Evolutionary conservation across 768 basidiomycete species (phyloP).

Genomic region (Podaxis mareebaensis): DNA sequence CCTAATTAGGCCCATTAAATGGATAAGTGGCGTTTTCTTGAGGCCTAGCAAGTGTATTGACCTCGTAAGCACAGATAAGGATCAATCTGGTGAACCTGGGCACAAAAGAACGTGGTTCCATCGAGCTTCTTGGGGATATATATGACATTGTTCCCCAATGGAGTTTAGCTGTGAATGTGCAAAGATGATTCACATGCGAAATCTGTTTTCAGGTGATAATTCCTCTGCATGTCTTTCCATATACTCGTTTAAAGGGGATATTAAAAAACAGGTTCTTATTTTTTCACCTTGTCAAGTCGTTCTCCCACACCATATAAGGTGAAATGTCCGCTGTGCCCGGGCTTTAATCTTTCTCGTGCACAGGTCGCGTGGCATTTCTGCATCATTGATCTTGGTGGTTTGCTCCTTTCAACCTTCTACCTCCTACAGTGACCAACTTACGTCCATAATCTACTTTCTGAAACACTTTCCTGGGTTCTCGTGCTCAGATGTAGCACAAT

Average conservation of each 20-base stretch:
- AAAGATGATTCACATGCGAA: neutral
- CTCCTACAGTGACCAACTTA: neutral
- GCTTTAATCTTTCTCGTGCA: conserved; percentile 4
- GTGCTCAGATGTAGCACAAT: neutral
- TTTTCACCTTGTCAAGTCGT: neutral
- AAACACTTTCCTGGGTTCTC: neutral
- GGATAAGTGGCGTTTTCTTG: too few species aligned
- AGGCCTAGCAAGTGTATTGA: too few species aligned
- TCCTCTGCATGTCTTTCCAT: neutral
- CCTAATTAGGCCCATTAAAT: too few species aligned
- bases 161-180: neutral
- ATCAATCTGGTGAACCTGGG: neutral
- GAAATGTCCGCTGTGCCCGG: neutral
- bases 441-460: conserved; percentile 2
- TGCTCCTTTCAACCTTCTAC: neutral
- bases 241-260: neutral
- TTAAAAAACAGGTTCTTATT: neutral
- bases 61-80: neutral
- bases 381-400: neutral
- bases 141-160: neutral
- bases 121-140: neutral
- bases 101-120: neutral
- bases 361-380: neutral
- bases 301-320: neutral
- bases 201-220: neutral